Base-by-base conservation (phyloP, 768 basidiomycete genomes). In the Lanmaoa rubissima region DNA sequence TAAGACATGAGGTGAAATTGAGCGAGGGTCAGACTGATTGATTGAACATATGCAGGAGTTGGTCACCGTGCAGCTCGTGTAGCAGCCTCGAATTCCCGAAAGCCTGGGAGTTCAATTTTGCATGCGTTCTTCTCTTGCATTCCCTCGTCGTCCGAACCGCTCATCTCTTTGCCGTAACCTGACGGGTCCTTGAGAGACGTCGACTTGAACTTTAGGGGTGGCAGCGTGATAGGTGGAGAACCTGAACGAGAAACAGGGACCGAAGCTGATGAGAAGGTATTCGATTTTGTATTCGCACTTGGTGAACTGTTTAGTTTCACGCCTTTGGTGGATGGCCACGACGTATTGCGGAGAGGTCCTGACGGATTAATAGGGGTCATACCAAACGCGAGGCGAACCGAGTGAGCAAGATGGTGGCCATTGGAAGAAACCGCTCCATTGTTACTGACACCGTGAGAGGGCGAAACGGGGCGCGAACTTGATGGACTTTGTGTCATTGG, bases 371-470 rank as follows among this genome's bases (percentile, higher is more conserved):
- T 92, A 0, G 91, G 92, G 7, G 93, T 94, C 90, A 94, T 95
- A 4, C 90, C 92, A 61, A 97, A 97, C 47, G 93, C 94, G 34
- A 87, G 78, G 39, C 90, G 85, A 24, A 96, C 88, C 1, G 88
- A 90, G 66, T 92, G 89, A 5, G 90, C 91, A 38, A 95, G 81
- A 65, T 90, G 85, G 57, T 83, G 80, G 56, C 85, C 82, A 39
- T 74, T 75, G 31, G 69, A 62, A 24, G 67, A 12, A 53, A 56
- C 48, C 47, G 60, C 40, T 39, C 65, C 69, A 51, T 66, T 70
- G 65, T 52, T 69, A 60, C 41, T 41, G 43, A 43, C 36, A 36
- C 76, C 78, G 17, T 77, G 75, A 48, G 78, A 71, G 5, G 87
- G 86, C 0, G 84, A 86, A 1, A 84, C 78, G 4, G 87, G 79